Evolutionary conservation across 768 basidiomycete species (phyloP), one percentile per base, ranked within the genome.

Genomic region (Russula compacta): DNA sequence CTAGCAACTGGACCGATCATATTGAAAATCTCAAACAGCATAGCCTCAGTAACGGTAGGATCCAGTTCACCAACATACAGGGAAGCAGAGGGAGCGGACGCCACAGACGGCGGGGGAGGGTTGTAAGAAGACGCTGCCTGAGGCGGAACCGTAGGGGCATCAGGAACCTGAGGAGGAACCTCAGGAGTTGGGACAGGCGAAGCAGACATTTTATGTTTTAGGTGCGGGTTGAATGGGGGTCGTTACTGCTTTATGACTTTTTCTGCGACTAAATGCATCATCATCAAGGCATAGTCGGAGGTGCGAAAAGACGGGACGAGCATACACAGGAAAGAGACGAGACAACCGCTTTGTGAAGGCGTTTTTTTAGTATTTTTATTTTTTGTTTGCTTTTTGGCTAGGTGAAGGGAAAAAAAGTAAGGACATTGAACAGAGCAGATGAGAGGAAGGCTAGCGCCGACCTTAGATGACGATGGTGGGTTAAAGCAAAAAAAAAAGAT

Each of bases 1-100:
- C 92, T 95, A 48, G 94, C 94, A 66, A 99, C 97, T 52, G 95
- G 97, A 55, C 97, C 97, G 76, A 98, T 93, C 92, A 98, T 95
- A 75, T 97, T 97, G 82, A 99, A 99, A 74, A 99, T 98, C 80
- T 99, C 97, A 73, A 98, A 99, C 57, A 99, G 84, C 93, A 98
- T 98, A 60, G 97, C 95, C 81, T 99, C 97, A 40, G 95, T 92
- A 76, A 99, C 97, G 66, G 91, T 89, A 69, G 91, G 87, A 77
- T 98, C 97, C 67, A 99, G 88, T 78, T 99, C 97, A 61, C 97
- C 97, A 65, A 99, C 97, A 77, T 99, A 99, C 69, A 99, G 90
- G 61, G 94, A 97, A 24, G 91, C 91, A 56, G 90, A 92, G 24
- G 90, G 89, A 60, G 86, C 79, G 61, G 88, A 79, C 44, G 84